Conservation (phyloP, 208 protist genomes). For the Tritrichomonas foetus region DNA sequence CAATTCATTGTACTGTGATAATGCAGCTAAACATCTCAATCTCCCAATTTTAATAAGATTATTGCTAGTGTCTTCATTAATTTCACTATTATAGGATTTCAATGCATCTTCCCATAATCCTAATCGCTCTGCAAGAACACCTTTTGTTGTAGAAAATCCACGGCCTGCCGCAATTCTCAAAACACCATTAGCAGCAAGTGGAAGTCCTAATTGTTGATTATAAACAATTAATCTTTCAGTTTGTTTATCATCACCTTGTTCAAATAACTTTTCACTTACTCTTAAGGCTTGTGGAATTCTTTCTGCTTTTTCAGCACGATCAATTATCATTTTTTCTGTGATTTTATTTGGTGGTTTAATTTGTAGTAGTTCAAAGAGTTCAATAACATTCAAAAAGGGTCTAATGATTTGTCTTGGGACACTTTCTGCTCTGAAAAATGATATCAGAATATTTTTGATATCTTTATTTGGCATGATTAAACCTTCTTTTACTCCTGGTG, state of each 20-base stretch:
- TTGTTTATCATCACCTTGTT: neutral
- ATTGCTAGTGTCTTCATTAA: neutral
- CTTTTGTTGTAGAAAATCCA: neutral
- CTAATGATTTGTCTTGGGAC: neutral
- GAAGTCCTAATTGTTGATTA: neutral
- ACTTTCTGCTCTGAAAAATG: neutral
- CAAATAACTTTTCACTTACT: neutral
- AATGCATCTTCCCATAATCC: constrained; percentile 29
- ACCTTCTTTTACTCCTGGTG: neutral
- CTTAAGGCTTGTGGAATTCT: neutral
- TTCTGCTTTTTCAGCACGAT: neutral
- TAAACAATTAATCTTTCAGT: neutral
- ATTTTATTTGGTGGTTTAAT: neutral
- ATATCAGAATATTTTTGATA: neutral
- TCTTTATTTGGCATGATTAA: neutral
- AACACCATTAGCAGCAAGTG: neutral
- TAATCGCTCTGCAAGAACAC: neutral
- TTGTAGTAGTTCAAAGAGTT: neutral
- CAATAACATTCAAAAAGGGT: neutral
- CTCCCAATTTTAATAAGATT: neutral
- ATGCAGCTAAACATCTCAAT: neutral
- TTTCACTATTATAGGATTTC: neutral
- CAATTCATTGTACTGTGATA: neutral
- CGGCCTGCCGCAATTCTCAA: neutral
- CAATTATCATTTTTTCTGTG: too few relatives aligned